Evolutionary conservation across 768 basidiomycete genomes (phyloP).

Genomic region (Amanita brunnescens): DNA sequence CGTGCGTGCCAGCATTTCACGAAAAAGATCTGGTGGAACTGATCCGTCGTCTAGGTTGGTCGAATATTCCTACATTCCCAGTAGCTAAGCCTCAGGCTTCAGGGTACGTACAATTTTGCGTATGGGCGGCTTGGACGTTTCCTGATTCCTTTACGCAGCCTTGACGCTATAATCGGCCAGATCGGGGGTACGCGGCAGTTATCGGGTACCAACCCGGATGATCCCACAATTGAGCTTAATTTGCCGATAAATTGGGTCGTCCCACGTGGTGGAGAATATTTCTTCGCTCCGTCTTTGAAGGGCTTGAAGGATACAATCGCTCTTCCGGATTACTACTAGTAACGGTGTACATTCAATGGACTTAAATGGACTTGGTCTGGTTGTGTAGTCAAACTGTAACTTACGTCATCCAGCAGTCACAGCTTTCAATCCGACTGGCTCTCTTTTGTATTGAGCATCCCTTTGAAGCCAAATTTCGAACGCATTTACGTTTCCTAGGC

Average conservation of each 20-base stretch:
- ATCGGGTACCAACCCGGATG: conserved; percentile 25
- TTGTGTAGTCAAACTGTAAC: too few relatives aligned
- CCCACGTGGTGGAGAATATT: conserved; percentile 44
- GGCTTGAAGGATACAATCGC: conserved; percentile 23
- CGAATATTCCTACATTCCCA: conserved; percentile 29
- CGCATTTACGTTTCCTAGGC: too few relatives aligned
- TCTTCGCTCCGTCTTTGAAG: conserved; percentile 41
- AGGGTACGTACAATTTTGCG: conserved; percentile 16
- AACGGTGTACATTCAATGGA: too few relatives aligned
- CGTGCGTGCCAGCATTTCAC: conserved; percentile 19
- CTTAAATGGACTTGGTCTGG: too few relatives aligned
- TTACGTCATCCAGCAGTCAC: too few relatives aligned
- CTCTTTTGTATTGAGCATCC: too few relatives aligned
- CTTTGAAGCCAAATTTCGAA: too few relatives aligned
- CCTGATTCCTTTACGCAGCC: conserved; percentile 19
- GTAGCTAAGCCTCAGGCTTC: conserved; percentile 20
- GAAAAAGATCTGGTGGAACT: not conserved
- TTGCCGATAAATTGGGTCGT: conserved; percentile 30
- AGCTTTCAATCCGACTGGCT: too few relatives aligned
- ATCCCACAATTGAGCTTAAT: conserved; percentile 18
- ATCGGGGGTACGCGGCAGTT: conserved; percentile 14
- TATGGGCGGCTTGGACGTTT: not conserved
- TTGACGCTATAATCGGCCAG: conserved; percentile 42
- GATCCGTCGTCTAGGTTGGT: conserved; percentile 23
- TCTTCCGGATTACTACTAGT: too few relatives aligned